A percentile compares a stretch with the other conserved stretches of the same genome.
Evolutionary conservation across 2,329 filamentous ascomycete genomes (phyloP).

Genomic region (Exophiala oligosperma): DNA sequence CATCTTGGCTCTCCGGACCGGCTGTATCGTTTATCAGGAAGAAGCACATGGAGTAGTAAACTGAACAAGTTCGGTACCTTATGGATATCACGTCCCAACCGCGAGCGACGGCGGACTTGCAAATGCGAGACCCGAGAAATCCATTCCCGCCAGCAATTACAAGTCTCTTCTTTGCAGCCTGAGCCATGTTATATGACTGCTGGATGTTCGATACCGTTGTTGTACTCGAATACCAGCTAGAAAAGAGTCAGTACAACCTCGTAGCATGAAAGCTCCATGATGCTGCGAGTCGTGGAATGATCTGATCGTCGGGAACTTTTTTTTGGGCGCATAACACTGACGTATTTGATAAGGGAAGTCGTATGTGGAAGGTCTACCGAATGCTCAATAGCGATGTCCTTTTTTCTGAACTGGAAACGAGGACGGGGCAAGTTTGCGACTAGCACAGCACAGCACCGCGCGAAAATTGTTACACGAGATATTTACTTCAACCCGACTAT

Average conservation of each 20-base stretch:
- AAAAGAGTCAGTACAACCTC: neutral
- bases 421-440: neutral
- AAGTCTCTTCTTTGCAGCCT: conserved; percentile 66
- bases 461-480: too few species aligned
- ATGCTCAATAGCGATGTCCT: neutral
- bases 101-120: conserved; percentile 79
- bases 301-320: conserved; percentile 18
- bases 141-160: conserved; percentile 93
- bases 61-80: conserved; percentile 58
- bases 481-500: too few species aligned
- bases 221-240: neutral
- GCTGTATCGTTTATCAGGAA: conserved; percentile 47
- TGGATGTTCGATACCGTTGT: too few species aligned
- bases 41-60: conserved; percentile 16
- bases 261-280: neutral
- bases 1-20: conserved; percentile 88
- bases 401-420: neutral
- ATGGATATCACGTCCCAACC: conserved; percentile 93
- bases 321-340: conserved; percentile 10
- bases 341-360: conserved; percentile 9
- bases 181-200: conserved; percentile 9
- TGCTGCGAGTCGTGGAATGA: conserved; percentile 12
- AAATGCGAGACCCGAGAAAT: conserved; percentile 82
- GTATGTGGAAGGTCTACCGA: conserved; percentile 21
- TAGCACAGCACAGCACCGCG: neutral